Evolutionary conservation across 2,329 filamentous ascomycete genomes (phyloP).

Genomic region (Paracoccidioides brasiliensis): DNA sequence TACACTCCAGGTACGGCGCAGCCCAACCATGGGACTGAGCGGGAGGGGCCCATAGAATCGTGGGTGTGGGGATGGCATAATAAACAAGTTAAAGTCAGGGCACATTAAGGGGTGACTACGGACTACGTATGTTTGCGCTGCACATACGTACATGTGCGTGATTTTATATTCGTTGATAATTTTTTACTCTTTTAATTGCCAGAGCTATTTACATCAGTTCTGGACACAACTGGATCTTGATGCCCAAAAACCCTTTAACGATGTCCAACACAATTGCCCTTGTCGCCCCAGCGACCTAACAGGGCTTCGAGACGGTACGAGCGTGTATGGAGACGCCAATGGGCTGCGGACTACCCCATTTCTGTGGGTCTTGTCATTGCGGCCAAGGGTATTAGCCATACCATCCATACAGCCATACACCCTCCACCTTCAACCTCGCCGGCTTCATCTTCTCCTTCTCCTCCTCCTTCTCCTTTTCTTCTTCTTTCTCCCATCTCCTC

Average conservation of each 20-base stretch:
- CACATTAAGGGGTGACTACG: background rate
- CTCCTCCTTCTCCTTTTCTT: background rate
- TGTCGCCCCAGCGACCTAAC: no score
- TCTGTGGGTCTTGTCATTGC: background rate
- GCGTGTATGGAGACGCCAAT: background rate
- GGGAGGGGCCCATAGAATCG: background rate
- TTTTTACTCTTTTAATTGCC: no score
- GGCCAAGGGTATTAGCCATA: background rate
- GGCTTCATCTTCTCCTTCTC: background rate
- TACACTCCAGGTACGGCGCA: background rate
- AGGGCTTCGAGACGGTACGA: background rate
- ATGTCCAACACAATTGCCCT: no score
- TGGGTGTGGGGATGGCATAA: background rate
- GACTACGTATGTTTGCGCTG: no score
- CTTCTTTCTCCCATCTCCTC: background rate
- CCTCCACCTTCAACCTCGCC: background rate
- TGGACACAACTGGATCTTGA: no score
- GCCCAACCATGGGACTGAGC: background rate
- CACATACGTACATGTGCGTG: no score
- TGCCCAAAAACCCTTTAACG: no score
- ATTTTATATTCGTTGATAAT: no score
- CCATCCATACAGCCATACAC: background rate
- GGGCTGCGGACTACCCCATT: background rate
- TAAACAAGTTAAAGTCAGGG: background rate
- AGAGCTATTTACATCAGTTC: no score